Evolutionary conservation across 192 early-diverging fungal species (phyloP).

Genomic region (Backusella macrospora): DNA sequence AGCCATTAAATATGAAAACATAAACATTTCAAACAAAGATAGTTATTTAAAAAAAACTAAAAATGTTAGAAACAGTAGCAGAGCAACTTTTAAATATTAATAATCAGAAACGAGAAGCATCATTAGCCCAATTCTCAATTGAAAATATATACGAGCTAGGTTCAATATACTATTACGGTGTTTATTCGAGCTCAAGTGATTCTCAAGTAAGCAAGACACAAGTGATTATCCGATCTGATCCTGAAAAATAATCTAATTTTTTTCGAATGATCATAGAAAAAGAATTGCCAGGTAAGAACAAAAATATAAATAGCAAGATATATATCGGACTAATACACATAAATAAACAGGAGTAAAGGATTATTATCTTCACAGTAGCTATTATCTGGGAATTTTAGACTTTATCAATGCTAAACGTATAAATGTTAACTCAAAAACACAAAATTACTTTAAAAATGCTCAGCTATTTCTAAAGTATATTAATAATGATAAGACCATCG

Average conservation of each 20-base stretch:
- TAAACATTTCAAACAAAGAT: neutral
- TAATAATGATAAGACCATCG: neutral
- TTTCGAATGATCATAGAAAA: neutral
- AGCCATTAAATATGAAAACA: neutral
- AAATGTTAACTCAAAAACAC: neutral
- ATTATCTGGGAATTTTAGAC: neutral
- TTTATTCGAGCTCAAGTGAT: neutral
- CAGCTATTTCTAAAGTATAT: neutral
- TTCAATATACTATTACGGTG: neutral
- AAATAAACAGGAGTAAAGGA: neutral
- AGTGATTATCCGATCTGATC: neutral
- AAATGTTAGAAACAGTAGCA: neutral
- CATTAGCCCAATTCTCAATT: no score
- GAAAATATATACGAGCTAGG: neutral
- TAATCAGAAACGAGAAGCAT: no score
- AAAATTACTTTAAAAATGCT: neutral
- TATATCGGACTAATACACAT: no score
- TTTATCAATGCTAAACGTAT: neutral
- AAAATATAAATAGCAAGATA: neutral
- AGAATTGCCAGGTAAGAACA: neutral
- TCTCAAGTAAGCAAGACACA: neutral
- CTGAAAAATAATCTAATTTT: neutral
- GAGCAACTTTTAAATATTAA: no score
- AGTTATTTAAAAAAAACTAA: neutral
- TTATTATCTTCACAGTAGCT: neutral